Conservation (phyloP, 2,329 filamentous ascomycete species). For the Neurospora sp. region DNA sequence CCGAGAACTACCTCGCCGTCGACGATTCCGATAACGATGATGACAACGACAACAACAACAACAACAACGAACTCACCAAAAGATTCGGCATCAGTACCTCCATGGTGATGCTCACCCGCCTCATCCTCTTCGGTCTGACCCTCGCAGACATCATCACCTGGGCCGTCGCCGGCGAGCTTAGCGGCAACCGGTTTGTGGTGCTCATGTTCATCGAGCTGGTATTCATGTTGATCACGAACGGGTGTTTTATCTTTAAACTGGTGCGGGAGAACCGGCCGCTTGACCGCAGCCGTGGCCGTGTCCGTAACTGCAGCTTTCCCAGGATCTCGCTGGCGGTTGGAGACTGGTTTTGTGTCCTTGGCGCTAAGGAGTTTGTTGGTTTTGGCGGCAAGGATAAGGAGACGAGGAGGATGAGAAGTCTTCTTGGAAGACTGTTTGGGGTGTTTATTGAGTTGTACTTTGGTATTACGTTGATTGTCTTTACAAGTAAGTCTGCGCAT, state of each 20-base stretch:
- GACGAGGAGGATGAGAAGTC: neutral
- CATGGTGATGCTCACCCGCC: neutral
- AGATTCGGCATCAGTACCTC: neutral
- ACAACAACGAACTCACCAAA: neutral
- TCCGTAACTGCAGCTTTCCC: neutral
- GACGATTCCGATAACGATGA: neutral
- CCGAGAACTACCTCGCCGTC: neutral
- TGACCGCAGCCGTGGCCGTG: neutral
- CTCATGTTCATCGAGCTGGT: slow-evolving; percentile 20
- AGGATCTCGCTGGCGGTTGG: slow-evolving; percentile 5
- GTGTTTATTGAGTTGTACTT: neutral
- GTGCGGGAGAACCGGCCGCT: neutral
- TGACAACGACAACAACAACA: neutral
- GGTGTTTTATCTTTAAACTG: neutral
- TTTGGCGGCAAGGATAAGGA: neutral
- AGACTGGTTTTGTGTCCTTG: slow-evolving; percentile 2
- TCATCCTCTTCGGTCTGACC: neutral
- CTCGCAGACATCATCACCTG: slow-evolving; percentile 6
- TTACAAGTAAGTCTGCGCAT: neutral
- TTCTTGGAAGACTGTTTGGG: neutral
- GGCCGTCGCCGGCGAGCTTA: neutral
- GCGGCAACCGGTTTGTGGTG: neutral
- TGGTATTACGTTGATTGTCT: neutral
- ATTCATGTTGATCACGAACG: slow-evolving; percentile 15
- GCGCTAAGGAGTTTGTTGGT: neutral